Base-by-base conservation (phyloP, 2,329 filamentous ascomycete genomes). In the Colletotrichum horii region DNA sequence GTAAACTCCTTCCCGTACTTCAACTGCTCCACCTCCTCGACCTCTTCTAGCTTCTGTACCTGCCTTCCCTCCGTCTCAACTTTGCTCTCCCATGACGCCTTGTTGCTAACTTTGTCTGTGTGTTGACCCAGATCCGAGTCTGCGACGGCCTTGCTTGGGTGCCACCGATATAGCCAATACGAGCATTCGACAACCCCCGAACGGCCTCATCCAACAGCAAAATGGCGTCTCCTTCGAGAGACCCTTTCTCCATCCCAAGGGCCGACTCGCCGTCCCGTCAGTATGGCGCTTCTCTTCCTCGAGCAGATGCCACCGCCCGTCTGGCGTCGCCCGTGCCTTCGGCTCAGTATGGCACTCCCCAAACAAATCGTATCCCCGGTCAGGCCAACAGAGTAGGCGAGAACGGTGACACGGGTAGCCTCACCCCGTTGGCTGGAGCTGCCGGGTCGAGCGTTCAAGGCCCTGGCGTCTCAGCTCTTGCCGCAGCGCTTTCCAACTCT, bases 401-500 rank as follows among this genome's bases (percentile, higher is more conserved):
- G 36, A 85, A 85, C 55, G 84, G 88, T 81, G 89, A 89, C n/a
- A 79, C 86, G 43, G 88, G 87, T 24, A 86, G 83, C 69, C 84
- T 92, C 73, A 89, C 92, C 52, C 93, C 94, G 48, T 89, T 97
- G 48, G 88, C 93, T 11, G 93, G 91, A 75, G 89, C 90, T 69
- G 77, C 64, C n/a, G 91, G 88, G 78, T 90, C 91, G 26, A 93
- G 91, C 66, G 85, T 92, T 9, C 91, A 93, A 8, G 95, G 95
- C 1, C 96, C 95, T 8, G 95, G 95, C 28, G 91, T 96, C 65
- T 98, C 96, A 30, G 96, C 96, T 76, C 91, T 98, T 70, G 96
- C 96, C 43, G 94, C 95, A 30, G 96, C 95, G n/a, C 87, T 98
- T 77, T 94, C 94, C 76, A 93, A 94, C 79, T 94, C 93, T 14